Evolutionary conservation across 345 rosid genomes (phyloP).

Genomic region (Arabis alpina): DNA sequence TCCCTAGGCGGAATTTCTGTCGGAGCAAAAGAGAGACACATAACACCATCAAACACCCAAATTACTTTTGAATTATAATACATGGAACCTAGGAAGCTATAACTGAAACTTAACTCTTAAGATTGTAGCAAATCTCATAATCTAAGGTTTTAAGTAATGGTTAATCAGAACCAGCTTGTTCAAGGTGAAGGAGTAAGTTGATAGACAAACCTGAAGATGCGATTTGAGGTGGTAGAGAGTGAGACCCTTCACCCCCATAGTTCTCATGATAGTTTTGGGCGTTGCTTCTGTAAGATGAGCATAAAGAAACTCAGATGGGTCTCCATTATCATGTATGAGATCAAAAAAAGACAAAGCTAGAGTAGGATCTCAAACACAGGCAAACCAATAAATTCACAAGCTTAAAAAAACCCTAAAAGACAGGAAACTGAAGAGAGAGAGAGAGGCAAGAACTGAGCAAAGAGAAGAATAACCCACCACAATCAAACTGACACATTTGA

Average conservation of each 20-base stretch:
- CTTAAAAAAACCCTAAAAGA: background rate
- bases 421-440: background rate
- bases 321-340: slow-evolving; percentile 2
- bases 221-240: slow-evolving; percentile 93
- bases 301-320: slow-evolving; percentile 3
- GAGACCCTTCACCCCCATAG: slow-evolving; percentile 95
- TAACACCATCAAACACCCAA: slow-evolving; percentile 20
- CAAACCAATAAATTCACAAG: background rate
- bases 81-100: background rate
- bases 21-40: slow-evolving; percentile 8
- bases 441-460: too few species aligned
- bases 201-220: slow-evolving; percentile 77
- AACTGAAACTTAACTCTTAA: slow-evolving; percentile 4
- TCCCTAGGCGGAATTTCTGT: slow-evolving; percentile 93
- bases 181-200: background rate
- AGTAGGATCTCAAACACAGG: background rate
- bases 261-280: slow-evolving; percentile 88
- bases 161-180: background rate
- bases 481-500: slow-evolving; percentile 30
- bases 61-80: background rate
- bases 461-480: background rate
- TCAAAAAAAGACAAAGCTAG: background rate
- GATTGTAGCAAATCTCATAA: background rate
- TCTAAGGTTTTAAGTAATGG: background rate
- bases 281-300: slow-evolving; percentile 75